A percentile compares a stretch with the other conserved stretches of the same genome.
phyloP scores from a whole-genome alignment of 306 rosid species.

The Fagus crenata region DNA sequence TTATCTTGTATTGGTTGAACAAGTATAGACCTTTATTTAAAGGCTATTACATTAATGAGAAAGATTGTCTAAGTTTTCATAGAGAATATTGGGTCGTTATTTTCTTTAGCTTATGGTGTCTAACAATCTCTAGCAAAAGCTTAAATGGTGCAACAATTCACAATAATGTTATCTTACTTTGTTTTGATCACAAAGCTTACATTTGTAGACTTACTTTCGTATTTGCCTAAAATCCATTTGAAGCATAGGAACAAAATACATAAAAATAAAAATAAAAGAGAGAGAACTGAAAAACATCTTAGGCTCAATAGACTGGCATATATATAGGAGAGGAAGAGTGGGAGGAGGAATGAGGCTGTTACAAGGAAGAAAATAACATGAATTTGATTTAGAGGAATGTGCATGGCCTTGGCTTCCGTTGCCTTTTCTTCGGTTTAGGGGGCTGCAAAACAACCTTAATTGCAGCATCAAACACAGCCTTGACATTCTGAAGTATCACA shows the following conservation, averaged over 20 bases:
- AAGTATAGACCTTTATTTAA: too few species aligned
- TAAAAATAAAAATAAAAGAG: not conserved
- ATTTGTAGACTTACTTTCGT: not conserved
- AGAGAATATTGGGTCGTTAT: too few species aligned
- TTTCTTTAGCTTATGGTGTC: not conserved
- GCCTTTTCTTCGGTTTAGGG: slow-evolving; percentile 47
- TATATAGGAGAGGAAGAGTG: not conserved
- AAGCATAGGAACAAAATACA: slow-evolving; percentile 7
- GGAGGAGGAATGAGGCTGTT: slow-evolving; percentile 2
- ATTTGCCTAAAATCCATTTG: not conserved
- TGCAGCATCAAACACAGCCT: slow-evolving; percentile 68
- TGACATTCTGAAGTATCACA: slow-evolving; percentile 47
- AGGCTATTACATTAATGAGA: too few species aligned
- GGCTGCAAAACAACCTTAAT: slow-evolving; percentile 66
- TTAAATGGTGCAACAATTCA: not conserved
- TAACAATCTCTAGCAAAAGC: not conserved
- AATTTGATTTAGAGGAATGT: slow-evolving; percentile 34
- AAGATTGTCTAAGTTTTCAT: too few species aligned
- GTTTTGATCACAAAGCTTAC: slow-evolving; percentile 21
- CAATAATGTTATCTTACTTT: slow-evolving; percentile 14
- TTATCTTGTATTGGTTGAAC: too few species aligned
- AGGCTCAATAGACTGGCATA: slow-evolving; percentile 16
- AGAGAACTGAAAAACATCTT: not conserved
- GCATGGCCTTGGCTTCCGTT: slow-evolving; percentile 42
- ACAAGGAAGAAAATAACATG: slow-evolving; percentile 3